These are phyloP conservation scores for Colletotrichum sojae DNA, from an alignment of 2,329 filamentous ascomycete species.

Conservation along the genomic window DNA sequence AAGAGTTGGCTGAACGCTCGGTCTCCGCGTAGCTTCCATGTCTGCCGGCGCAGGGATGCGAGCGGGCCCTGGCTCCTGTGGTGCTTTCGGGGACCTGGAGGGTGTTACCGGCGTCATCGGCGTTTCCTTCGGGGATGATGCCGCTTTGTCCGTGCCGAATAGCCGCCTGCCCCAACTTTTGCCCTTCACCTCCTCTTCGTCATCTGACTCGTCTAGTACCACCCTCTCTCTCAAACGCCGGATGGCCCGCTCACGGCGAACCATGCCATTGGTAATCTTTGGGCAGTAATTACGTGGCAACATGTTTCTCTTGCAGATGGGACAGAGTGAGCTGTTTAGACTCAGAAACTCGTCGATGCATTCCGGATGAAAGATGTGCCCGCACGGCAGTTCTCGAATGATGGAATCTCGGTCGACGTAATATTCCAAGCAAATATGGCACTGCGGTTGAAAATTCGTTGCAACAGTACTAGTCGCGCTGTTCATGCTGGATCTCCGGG, in stretches of 20 bases:
- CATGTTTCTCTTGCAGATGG: slow-evolving; percentile 89
- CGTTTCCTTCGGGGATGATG: slow-evolving; percentile 29
- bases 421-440: slow-evolving; percentile 90
- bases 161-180: slow-evolving; percentile 54
- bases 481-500: slow-evolving; percentile 55
- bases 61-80: slow-evolving; percentile 8
- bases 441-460: slow-evolving; percentile 81
- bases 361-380: slow-evolving; percentile 92
- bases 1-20: slow-evolving; percentile 22
- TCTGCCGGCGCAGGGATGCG: slow-evolving; percentile 15
- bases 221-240: slow-evolving; percentile 71
- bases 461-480: slow-evolving; percentile 55
- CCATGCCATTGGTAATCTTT: slow-evolving; percentile 87
- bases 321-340: slow-evolving; percentile 87
- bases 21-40: slow-evolving; percentile 17
- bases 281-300: slow-evolving; percentile 78
- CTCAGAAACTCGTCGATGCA: slow-evolving; percentile 91
- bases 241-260: slow-evolving; percentile 82
- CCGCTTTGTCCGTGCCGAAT: slow-evolving; percentile 45
- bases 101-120: slow-evolving; percentile 34
- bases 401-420: slow-evolving; percentile 78
- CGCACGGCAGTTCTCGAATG: slow-evolving; percentile 89
- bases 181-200: slow-evolving; percentile 51
- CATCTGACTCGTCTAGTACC: slow-evolving; percentile 56
- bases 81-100: slow-evolving; percentile 30